These are phyloP conservation scores for Euphrasia arctica DNA, from an alignment of 305 asterid genomes.

Conservation along the genomic window DNA sequence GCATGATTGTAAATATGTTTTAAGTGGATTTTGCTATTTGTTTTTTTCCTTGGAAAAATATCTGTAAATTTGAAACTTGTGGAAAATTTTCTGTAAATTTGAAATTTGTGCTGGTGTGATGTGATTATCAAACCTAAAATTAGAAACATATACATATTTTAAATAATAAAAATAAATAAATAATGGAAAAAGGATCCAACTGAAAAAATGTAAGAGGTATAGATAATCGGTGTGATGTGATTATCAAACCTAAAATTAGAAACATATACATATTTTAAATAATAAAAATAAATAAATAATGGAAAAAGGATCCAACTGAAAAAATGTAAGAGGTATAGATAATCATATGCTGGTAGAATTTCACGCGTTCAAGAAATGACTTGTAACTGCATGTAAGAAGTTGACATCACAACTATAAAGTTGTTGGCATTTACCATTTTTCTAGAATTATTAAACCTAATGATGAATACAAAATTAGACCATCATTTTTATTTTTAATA, in stretches of 20 bases:
- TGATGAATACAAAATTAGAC: background rate
- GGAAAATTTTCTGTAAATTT: background rate
- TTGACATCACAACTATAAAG: conserved; percentile 6
- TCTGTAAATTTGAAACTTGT: too few species aligned
- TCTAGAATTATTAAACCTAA: background rate
- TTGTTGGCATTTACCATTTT: conserved; percentile 1
- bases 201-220: too few species aligned
- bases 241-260: conserved; percentile 26
- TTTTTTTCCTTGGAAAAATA: too few species aligned
- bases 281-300: background rate
- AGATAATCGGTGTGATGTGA: conserved; percentile 39
- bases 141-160: background rate
- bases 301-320: background rate
- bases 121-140: conserved; percentile 32
- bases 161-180: background rate
- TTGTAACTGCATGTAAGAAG: background rate
- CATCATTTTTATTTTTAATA: too few species aligned
- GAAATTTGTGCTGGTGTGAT: conserved; percentile 26
- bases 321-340: background rate
- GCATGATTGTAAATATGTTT: too few species aligned
- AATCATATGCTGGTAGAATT: conserved; percentile 3
- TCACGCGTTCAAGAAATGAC: background rate
- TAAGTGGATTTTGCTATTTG: too few species aligned
- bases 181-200: too few species aligned
- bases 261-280: background rate